A percentile compares a stretch with the other conserved stretches of the same genome.
Conservation (phyloP, 129 eudicot species). For the Centaurea solstitialis region DNA sequence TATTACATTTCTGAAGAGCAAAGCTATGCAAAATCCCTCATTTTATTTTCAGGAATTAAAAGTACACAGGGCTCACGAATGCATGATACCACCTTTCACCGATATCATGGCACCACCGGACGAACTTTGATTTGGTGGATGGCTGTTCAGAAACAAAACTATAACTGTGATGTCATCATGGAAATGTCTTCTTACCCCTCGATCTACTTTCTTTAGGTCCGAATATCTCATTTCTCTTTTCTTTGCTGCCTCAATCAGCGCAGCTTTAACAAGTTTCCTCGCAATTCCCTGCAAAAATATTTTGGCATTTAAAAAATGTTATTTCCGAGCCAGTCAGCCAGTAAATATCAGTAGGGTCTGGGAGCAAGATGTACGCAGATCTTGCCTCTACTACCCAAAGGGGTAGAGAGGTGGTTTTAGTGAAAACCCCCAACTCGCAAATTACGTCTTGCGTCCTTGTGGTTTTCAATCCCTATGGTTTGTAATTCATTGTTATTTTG, state of each 20-base stretch:
- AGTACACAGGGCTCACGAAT: neutral
- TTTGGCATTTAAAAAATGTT: neutral
- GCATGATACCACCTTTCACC: slow-evolving; percentile 45
- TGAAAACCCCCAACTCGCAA: too few species aligned
- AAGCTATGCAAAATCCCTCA: neutral
- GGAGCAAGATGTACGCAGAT: neutral
- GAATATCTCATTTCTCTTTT: slow-evolving; percentile 77
- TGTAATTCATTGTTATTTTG: too few species aligned
- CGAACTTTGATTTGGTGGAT: slow-evolving; percentile 44
- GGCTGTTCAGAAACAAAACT: slow-evolving; percentile 61
- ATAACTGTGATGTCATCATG: slow-evolving; percentile 82
- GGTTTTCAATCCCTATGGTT: too few species aligned
- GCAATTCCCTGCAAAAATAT: slow-evolving; percentile 60
- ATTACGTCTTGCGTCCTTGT: too few species aligned
- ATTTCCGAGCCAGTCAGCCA: neutral
- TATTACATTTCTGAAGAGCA: slow-evolving; percentile 4
- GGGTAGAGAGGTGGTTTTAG: too few species aligned
- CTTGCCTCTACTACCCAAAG: neutral
- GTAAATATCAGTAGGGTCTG: neutral
- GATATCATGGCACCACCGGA: slow-evolving; percentile 45
- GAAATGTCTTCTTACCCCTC: slow-evolving; percentile 62
- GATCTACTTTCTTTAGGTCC: slow-evolving; percentile 55
- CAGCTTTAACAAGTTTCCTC: slow-evolving; percentile 64
- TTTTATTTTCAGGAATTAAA: slow-evolving; percentile 2
- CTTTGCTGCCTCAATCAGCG: slow-evolving; percentile 65